Evolutionary conservation across 2,329 filamentous ascomycete species (phyloP).

Genomic region (Malbranchea cinnamomea): DNA sequence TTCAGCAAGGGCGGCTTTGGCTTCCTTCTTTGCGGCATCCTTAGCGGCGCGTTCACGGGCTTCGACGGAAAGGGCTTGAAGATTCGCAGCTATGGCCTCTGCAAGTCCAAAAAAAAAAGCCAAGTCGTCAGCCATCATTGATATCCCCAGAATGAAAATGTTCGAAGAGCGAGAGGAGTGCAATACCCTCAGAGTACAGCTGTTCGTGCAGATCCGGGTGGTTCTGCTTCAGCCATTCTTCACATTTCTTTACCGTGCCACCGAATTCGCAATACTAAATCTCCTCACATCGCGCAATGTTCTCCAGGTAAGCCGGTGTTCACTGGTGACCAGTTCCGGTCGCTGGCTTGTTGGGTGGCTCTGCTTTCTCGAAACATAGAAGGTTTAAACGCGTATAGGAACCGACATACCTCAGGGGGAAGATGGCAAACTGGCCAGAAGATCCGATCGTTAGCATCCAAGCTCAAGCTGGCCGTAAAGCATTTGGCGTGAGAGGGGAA

Average conservation of each 20-base stretch:
- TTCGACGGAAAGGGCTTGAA: slow-evolving; percentile 73
- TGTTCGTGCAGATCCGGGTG: slow-evolving; percentile 58
- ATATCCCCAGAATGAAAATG: too few species aligned
- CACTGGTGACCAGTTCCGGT: too few species aligned
- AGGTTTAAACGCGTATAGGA: slow-evolving; percentile 1
- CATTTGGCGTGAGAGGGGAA: slow-evolving; percentile 6
- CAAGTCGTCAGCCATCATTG: too few species aligned
- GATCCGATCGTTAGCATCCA: neutral
- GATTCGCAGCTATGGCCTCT: slow-evolving; percentile 73
- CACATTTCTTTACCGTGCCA: slow-evolving; percentile 89
- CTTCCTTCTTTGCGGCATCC: slow-evolving; percentile 91
- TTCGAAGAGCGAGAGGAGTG: too few species aligned
- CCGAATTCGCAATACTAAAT: slow-evolving; percentile 95
- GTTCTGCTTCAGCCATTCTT: slow-evolving; percentile 77
- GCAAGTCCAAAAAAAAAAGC: slow-evolving; percentile 5
- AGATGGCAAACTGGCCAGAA: slow-evolving; percentile 42
- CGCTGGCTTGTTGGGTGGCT: too few species aligned
- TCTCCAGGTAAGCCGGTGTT: neutral
- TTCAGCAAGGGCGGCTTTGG: slow-evolving; percentile 80
- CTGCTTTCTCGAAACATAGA: too few species aligned
- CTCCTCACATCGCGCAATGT: slow-evolving; percentile 1
- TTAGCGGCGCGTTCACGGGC: slow-evolving; percentile 91
- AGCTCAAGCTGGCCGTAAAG: too few species aligned
- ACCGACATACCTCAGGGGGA: slow-evolving; percentile 47
- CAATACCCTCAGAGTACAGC: slow-evolving; percentile 79